Conservation (phyloP, 2,329 filamentous ascomycete species). For the Colletotrichum orbiculare region DNA sequence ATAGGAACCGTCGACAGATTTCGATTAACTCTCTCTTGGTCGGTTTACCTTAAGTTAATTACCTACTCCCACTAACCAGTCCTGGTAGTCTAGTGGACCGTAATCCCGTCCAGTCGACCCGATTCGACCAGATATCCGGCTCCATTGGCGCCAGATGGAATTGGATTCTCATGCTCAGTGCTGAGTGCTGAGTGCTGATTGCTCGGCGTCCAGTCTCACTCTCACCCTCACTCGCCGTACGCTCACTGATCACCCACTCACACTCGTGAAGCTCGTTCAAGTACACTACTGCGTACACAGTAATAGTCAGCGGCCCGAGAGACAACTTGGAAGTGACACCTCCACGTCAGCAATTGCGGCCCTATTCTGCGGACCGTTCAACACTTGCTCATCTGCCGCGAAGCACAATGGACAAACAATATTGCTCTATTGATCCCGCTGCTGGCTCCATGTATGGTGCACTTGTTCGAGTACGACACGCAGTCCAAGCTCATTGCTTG, state of each 20-base stretch:
- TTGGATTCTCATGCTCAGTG: slow-evolving; percentile 12
- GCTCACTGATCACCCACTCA: not conserved
- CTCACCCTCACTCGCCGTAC: not conserved
- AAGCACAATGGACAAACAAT: slow-evolving; percentile 2
- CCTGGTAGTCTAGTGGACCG: not conserved
- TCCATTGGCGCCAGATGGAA: too few species aligned
- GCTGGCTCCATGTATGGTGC: not conserved
- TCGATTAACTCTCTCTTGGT: slow-evolving; percentile 32
- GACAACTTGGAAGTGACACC: not conserved
- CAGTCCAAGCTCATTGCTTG: not conserved
- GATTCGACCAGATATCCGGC: slow-evolving; percentile 13
- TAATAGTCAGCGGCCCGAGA: not conserved
- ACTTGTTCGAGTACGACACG: not conserved
- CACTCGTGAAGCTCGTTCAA: too few species aligned
- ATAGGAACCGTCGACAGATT: slow-evolving; percentile 20
- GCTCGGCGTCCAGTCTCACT: not conserved
- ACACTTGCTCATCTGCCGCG: slow-evolving; percentile 24
- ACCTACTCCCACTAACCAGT: slow-evolving; percentile 13
- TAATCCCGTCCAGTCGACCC: slow-evolving; percentile 5
- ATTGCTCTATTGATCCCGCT: not conserved
- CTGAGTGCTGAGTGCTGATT: too few species aligned
- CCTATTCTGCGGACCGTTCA: slow-evolving; percentile 16
- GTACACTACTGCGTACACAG: not conserved
- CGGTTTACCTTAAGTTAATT: slow-evolving; percentile 23
- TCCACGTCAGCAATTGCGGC: slow-evolving; percentile 17